Percentiles rank a stretch among this genome's conserved stretches.
Conservation (phyloP, 805 yeast genomes). For the Ogataea philodendri region DNA sequence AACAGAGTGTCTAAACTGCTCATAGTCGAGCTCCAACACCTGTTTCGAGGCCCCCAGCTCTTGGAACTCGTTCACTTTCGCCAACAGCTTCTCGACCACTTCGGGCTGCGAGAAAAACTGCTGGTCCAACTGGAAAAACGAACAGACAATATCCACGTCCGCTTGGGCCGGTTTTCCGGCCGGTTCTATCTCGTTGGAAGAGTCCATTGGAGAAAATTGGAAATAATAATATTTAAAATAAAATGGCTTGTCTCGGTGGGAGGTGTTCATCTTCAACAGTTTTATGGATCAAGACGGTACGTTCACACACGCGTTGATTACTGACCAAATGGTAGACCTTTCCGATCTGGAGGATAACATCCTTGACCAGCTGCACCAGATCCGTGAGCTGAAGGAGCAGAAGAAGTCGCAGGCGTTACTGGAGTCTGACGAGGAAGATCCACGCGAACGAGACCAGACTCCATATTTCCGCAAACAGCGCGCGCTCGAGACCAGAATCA, state of each 20-base stretch:
- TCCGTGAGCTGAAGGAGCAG: slow-evolving; percentile 22
- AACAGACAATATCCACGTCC: slow-evolving; percentile 27
- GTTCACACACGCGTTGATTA: slow-evolving; percentile 5
- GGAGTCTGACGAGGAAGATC: slow-evolving; percentile 31
- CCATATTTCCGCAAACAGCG: slow-evolving; percentile 18
- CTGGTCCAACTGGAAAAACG: slow-evolving; percentile 35
- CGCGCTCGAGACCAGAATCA: slow-evolving; percentile 11
- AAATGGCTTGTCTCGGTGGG: slow-evolving; percentile 10
- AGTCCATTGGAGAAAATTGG: slow-evolving; percentile 5
- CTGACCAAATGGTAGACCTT: slow-evolving; percentile 13
- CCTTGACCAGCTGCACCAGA: slow-evolving; percentile 21
- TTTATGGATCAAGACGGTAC: slow-evolving; percentile 12
- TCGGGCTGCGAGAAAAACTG: slow-evolving; percentile 26
- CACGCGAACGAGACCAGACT: slow-evolving; percentile 20
- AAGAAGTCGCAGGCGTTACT: slow-evolving; percentile 19
- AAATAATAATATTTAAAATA: slow-evolving; percentile 1
- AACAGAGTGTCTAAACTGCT: slow-evolving; percentile 38
- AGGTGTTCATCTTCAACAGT: slow-evolving; percentile 5
- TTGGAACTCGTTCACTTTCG: slow-evolving; percentile 35
- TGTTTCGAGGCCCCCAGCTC: slow-evolving; percentile 38
- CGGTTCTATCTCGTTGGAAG: slow-evolving; percentile 4
- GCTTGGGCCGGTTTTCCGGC: slow-evolving; percentile 1
- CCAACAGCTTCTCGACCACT: slow-evolving; percentile 29
- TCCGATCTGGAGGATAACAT: slow-evolving; percentile 28
- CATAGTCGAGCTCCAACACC: slow-evolving; percentile 38